Base-by-base conservation (phyloP, 306 rosid species). In the Trifolium dubium region DNA sequence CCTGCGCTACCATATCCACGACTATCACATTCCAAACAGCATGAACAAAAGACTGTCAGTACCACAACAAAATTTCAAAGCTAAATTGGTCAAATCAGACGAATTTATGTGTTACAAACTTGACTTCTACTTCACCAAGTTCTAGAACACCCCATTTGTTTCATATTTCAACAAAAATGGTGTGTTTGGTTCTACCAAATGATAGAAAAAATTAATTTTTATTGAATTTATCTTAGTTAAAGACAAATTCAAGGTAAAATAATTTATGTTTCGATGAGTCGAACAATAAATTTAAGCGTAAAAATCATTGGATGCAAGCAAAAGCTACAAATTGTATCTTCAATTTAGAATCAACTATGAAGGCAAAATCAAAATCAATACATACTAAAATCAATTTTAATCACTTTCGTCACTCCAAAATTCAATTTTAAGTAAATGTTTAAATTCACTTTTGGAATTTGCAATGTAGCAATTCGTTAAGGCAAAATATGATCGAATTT, bases 1-100 rank as follows among this genome's bases (percentile, higher is more conserved):
- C 70, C 83, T 40, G 76, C 73, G 2, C 79, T 81, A 6, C 67
- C 85, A 76, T 46, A 59, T 29, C 81, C 86, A 9, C 67, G 82
- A 34, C 74, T 79, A 56, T 85, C 72, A 67, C 10, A 60, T 44
- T 75, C 61, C 80, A 62, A n/a, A 71, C 69, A 60, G 75, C 54
- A 54, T 14, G 46, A 59, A 17, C 39, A 69, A 35, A 49, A 69
- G 31, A 49, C 8, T 17, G 49, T 69, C 63, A 69, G 74, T 28
- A 66, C 41, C 47, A 53, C 10, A 47, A 46, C 67, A 69, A 49
- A 50, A 23, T 39, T 65, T 65, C n/a, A 61, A 12, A 58, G 59
- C 59, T 61, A 73, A 79, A 17, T 61, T 40, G 41, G 39, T 23
- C 50, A 3, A 66, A 29, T 41, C 37, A 8, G 41, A 55, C 39